Evolutionary conservation across 306 rosid species (phyloP).

Genomic region (Casuarina glauca): DNA sequence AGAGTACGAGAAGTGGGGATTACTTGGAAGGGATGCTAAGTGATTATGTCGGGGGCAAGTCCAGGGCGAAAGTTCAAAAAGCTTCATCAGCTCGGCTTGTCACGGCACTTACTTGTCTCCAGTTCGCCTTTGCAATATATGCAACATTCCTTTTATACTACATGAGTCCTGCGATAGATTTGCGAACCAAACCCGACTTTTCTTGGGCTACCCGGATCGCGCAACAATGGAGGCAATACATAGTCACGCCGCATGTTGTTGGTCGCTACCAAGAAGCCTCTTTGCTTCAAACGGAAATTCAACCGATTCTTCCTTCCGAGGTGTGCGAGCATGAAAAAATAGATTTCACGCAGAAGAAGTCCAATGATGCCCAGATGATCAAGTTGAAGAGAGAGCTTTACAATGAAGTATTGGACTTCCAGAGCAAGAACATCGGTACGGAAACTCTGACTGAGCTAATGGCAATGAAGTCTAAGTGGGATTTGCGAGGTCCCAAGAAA

Average conservation of each 20-base stretch:
- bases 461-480: constrained; percentile 89
- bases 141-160: constrained; percentile 85
- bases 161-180: constrained; percentile 83
- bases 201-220: constrained; percentile 80
- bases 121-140: constrained; percentile 81
- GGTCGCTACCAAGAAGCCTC: constrained; percentile 60
- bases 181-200: constrained; percentile 70
- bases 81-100: constrained; percentile 54
- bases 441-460: constrained; percentile 72
- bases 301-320: constrained; percentile 38
- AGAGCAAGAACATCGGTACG: constrained; percentile 50
- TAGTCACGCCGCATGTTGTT: constrained; percentile 67
- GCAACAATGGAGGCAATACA: constrained; percentile 67
- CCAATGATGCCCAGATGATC: constrained; percentile 75
- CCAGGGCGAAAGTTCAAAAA: constrained; percentile 49
- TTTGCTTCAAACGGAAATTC: constrained; percentile 46
- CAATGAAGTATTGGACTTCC: constrained; percentile 62
- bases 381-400: constrained; percentile 77
- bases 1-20: constrained; percentile 51
- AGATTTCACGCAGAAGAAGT: constrained; percentile 89
- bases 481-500: constrained; percentile 43
- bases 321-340: constrained; percentile 81
- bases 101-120: constrained; percentile 77
- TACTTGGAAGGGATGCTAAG: constrained; percentile 85
- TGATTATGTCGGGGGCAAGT: constrained; percentile 69